phyloP scores from a whole-genome alignment of 345 rosid species.

The Linum lewisii region DNA sequence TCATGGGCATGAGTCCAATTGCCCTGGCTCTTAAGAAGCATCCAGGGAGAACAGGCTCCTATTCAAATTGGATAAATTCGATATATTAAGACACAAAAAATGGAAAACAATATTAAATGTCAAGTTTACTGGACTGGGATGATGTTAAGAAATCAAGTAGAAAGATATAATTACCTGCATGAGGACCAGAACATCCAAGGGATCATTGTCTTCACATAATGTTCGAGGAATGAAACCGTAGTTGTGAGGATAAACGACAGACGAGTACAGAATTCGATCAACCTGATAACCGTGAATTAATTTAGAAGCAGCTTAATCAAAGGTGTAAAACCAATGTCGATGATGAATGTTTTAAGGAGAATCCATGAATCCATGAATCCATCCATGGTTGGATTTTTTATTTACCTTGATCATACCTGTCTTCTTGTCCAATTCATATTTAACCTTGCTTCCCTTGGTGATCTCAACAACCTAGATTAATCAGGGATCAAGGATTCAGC shows the following conservation, averaged over 20 bases:
- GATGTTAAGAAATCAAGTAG: background rate
- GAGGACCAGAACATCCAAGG: conserved; percentile 79
- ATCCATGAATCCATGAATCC: no score
- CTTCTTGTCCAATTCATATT: conserved; percentile 95
- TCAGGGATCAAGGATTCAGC: background rate
- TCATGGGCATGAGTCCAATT: conserved; percentile 98
- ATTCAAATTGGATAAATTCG: no score
- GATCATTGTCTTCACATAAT: conserved; percentile 95
- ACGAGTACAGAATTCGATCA: conserved; percentile 76
- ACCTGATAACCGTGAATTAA: no score
- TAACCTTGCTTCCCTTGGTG: conserved; percentile 91
- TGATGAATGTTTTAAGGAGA: no score
- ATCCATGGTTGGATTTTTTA: no score
- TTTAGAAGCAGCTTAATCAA: no score
- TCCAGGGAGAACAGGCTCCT: conserved; percentile 99
- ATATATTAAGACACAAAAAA: no score
- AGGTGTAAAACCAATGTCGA: no score
- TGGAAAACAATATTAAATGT: background rate
- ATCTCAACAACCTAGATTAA: conserved; percentile 78
- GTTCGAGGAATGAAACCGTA: conserved; percentile 89
- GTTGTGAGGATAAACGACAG: conserved; percentile 96
- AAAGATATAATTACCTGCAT: conserved; percentile 55
- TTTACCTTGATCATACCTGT: conserved; percentile 83
- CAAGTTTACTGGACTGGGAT: background rate
- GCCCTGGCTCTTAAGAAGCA: conserved; percentile 92